phyloP scores from a whole-genome alignment of 495 filamentous ascomycete species.

The Extremus antarcticus region DNA sequence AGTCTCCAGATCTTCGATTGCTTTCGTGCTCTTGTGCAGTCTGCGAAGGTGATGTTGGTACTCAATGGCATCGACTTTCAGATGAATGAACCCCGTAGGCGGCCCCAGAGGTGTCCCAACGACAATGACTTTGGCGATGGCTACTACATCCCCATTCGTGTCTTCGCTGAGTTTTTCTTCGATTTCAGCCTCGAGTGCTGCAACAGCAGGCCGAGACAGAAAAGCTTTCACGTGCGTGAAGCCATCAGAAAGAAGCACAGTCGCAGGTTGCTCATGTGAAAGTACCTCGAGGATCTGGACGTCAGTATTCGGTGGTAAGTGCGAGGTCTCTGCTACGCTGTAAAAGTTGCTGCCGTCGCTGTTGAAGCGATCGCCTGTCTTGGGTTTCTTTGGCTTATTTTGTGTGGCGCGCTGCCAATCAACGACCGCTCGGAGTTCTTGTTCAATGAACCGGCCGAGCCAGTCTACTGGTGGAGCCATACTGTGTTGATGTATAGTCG shows the following conservation, averaged over 20 bases:
- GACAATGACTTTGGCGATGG: neutral
- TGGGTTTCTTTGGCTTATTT: neutral
- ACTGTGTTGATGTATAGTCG: neutral
- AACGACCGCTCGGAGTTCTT: slow-evolving; percentile 12
- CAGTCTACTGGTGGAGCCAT: slow-evolving; percentile 10
- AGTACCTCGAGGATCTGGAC: slow-evolving; percentile 9
- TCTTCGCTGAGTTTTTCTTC: slow-evolving; percentile 3
- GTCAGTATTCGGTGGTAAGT: neutral
- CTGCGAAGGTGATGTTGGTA: slow-evolving; percentile 10
- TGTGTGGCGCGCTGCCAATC: slow-evolving; percentile 5
- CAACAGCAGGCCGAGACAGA: slow-evolving; percentile 5
- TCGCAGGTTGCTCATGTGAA: neutral
- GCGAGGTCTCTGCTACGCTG: neutral
- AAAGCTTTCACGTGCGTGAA: neutral
- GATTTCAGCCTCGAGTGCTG: slow-evolving; percentile 2
- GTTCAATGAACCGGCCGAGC: slow-evolving; percentile 15
- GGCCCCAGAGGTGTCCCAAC: slow-evolving; percentile 7
- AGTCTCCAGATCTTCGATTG: neutral
- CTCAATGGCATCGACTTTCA: slow-evolving; percentile 9
- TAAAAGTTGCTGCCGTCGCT: slow-evolving; percentile 23
- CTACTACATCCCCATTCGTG: slow-evolving; percentile 14
- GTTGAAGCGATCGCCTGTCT: slow-evolving; percentile 11
- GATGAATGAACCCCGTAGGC: slow-evolving; percentile 1
- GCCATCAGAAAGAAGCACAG: slow-evolving; percentile 13
- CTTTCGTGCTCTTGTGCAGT: neutral